Evolutionary conservation across 139 green algal species (phyloP), one percentile per base, ranked within the genome.

Genomic region (Diplosphaera chodatii): DNA sequence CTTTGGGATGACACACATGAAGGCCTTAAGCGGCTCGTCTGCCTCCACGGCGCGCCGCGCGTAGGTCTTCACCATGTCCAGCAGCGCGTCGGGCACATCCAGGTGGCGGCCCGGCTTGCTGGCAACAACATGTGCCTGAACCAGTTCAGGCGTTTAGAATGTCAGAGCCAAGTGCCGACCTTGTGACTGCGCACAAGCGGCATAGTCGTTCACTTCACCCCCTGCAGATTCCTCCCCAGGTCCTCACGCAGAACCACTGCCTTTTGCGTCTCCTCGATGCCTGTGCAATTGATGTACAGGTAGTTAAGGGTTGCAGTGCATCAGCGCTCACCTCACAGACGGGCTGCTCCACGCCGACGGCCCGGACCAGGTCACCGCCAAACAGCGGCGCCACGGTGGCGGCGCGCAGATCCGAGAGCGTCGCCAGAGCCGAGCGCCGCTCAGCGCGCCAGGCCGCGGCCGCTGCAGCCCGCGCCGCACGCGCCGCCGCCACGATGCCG

Each of bases 1-100:
- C 65, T 82, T 84, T 0, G 92, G 92, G 56, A 97, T 96, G 56
- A 73, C 86, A 72, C 93, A 97, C 67, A 86, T 79, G 71, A 97
- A 98, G 41, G 77, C 67, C 65, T 73, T 70, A 33, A 98, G 28
- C n/a, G 88, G 28, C n/a, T 82, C 73, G 0, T 90, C 83, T 8
- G 76, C 6, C 13, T 81, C 63, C 15, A 64, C 55, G 1, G 71
- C 74, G 2, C 86, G 77, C 62, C 71, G 62, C 32, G 71, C 74
- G 18, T 77, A 62, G 4, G 76, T 77, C 68, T 76, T 71, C 13
- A 93, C 66, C 20, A 76, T 25, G 8, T 65, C 64, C 28, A 41
- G 25, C 32, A 84, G 40, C 33, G 66, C 34, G 21, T 69, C 27
- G 21, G 66, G 32, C 28, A 67, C 70, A 33, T 81, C 48, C 56